Conservation (phyloP, 129 eudicot species). For the Flaveria sonorensis region DNA sequence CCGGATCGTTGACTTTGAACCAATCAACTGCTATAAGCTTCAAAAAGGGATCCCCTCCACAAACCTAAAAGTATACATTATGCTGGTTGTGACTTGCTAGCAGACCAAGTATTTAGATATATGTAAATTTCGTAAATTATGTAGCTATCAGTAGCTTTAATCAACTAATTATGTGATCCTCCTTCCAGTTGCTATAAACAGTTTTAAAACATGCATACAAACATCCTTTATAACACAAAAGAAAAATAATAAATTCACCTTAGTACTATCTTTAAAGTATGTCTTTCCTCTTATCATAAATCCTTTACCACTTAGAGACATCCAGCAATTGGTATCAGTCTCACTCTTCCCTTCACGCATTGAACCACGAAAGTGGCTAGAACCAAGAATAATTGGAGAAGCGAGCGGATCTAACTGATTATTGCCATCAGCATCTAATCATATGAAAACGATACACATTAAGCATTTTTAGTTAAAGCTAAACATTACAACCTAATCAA, state of each 20-base stretch:
- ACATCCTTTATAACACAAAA: background rate
- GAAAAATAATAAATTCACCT: slow-evolving; percentile 45
- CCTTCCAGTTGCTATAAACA: background rate
- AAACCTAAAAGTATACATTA: slow-evolving; percentile 48
- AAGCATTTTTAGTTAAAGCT: background rate
- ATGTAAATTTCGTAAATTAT: too few species aligned
- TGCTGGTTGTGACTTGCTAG: background rate
- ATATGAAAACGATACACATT: background rate
- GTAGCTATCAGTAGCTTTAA: too few species aligned
- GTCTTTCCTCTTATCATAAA: slow-evolving; percentile 91
- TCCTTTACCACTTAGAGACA: slow-evolving; percentile 78
- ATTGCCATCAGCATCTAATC: slow-evolving; percentile 28
- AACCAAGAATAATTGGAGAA: slow-evolving; percentile 5
- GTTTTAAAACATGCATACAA: background rate
- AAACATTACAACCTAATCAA: too few species aligned
- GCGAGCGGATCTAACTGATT: too few species aligned
- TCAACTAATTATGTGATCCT: background rate
- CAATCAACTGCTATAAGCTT: slow-evolving; percentile 97
- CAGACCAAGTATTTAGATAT: background rate
- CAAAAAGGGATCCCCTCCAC: slow-evolving; percentile 92
- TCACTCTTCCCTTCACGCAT: slow-evolving; percentile 72
- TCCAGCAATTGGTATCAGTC: slow-evolving; percentile 77
- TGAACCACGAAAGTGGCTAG: slow-evolving; percentile 58
- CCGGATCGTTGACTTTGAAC: slow-evolving; percentile 65
- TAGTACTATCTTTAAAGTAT: slow-evolving; percentile 71